Evolutionary conservation across 202 grass and related monocot species (phyloP), one percentile per base, ranked within the genome.

Genomic region (Carex arenaria): DNA sequence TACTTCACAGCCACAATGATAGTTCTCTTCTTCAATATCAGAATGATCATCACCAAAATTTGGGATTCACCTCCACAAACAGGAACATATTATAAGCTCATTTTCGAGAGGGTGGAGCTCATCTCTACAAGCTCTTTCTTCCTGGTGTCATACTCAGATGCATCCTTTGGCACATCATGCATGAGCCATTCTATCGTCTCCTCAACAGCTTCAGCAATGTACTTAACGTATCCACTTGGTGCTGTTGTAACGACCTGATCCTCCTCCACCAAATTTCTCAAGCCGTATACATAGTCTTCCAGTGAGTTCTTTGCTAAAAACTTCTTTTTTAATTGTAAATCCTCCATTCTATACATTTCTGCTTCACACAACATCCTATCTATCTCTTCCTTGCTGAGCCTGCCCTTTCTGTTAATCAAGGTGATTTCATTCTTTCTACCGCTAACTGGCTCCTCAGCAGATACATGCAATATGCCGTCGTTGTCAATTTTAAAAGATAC

Each of bases 401-500:
- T 79, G 4, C 52, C 56, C 56, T 61, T 55, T 36, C 32, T 19
- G 10, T 79, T 61, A 54, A 36, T 22, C 30, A 79, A 34, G 7
- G 54, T 59, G 32, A 79, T 79, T 36, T 55, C 15, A 0, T 59
- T 59, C 10, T 18, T 79, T 36, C 40, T 9, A 36, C 75, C 75
- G 2, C 56, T 79, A 14, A 36, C 9, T 10, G 53, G 6, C 28
- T 79, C 56, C 32, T 59, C 56, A 31, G 53, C 75, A 10, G 49
- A 59, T 20, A 61, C 54, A 59, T 55, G 52, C 15, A 79, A 36
- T 61, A 79, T 79, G 4, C 75, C 75, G 4, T 79, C 10, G 1
- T 8, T 30, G 11, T 79, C 75, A 61, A 79, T 79, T n/a, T 79
- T 59, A 36, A 79, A 79, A 59, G 75, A 2, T 19, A 79, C 75